A percentile compares a stretch with the other conserved stretches of the same genome.
Evolutionary conservation across 768 basidiomycete species (phyloP).

Genomic region (Hypsizygus marmoreus): DNA sequence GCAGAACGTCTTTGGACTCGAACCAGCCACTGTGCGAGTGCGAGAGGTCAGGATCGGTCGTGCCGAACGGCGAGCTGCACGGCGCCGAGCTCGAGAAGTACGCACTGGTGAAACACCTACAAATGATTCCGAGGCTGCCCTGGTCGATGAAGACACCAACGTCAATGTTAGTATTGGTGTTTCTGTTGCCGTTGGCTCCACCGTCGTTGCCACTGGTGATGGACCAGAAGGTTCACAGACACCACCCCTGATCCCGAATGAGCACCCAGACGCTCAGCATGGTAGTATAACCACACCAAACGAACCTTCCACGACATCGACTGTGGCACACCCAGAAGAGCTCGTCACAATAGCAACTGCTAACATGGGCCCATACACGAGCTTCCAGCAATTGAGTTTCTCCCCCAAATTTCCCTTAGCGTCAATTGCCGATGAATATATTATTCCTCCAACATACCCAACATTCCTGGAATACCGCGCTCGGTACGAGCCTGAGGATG

Average conservation of each 20-base stretch:
- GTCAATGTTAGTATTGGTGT: slow-evolving; percentile 67
- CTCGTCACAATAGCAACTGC: slow-evolving; percentile 65
- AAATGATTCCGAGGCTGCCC: slow-evolving; percentile 45
- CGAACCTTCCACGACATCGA: slow-evolving; percentile 35
- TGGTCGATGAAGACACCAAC: slow-evolving; percentile 54
- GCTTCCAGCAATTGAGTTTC: slow-evolving; percentile 87
- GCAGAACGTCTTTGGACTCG: slow-evolving; percentile 90
- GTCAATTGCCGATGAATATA: slow-evolving; percentile 85
- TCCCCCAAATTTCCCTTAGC: slow-evolving; percentile 88
- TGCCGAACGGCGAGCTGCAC: slow-evolving; percentile 82
- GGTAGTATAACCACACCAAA: slow-evolving; percentile 29
- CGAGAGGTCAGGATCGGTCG: slow-evolving; percentile 90
- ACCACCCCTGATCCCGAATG: slow-evolving; percentile 42
- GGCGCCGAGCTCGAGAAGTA: slow-evolving; percentile 74
- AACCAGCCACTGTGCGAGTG: slow-evolving; percentile 92
- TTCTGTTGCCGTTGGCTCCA: slow-evolving; percentile 48
- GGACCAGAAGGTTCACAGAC: slow-evolving; percentile 30
- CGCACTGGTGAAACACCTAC: slow-evolving; percentile 50
- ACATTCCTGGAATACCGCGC: slow-evolving; percentile 72
- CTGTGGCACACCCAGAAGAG: slow-evolving; percentile 61
- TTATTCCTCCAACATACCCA: slow-evolving; percentile 89
- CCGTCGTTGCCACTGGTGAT: slow-evolving; percentile 36
- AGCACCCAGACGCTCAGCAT: slow-evolving; percentile 41
- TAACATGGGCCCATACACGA: slow-evolving; percentile 83
- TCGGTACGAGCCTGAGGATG: slow-evolving; percentile 60